Conservation (phyloP, 108 stramenopile genomes). For the Aurantiochytrium sp. region DNA sequence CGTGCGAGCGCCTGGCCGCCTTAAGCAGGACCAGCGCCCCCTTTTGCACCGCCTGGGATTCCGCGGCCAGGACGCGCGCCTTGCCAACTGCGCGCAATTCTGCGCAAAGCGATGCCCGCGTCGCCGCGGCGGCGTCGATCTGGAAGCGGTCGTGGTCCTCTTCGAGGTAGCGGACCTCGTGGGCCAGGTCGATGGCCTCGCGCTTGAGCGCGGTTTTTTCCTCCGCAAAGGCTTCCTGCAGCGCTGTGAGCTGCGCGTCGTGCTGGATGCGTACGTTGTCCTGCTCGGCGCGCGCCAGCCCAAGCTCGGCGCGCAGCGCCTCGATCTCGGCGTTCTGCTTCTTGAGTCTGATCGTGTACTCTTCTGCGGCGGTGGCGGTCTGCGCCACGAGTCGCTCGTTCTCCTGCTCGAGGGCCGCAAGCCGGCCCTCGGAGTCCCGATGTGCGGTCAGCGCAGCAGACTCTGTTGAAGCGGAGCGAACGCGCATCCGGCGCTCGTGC, state of each 20-base stretch:
- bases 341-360: background rate
- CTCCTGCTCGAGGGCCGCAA: background rate
- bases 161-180: background rate
- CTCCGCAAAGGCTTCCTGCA: background rate
- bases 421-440: background rate
- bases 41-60: background rate
- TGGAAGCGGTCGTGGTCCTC: background rate
- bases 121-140: background rate
- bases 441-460: background rate
- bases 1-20: background rate
- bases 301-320: background rate
- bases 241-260: background rate
- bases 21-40: background rate
- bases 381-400: background rate
- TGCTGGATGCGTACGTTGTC: background rate
- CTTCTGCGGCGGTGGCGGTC: background rate
- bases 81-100: background rate
- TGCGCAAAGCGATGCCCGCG: background rate
- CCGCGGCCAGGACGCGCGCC: background rate
- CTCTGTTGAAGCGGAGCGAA: background rate
- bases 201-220: background rate
- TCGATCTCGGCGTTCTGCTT: background rate
- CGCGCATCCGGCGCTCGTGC: background rate
- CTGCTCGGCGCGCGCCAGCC: background rate
- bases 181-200: background rate